Conservation (phyloP, 2,329 filamentous ascomycete genomes). For the Stagonosporopsis rhizophila region DNA sequence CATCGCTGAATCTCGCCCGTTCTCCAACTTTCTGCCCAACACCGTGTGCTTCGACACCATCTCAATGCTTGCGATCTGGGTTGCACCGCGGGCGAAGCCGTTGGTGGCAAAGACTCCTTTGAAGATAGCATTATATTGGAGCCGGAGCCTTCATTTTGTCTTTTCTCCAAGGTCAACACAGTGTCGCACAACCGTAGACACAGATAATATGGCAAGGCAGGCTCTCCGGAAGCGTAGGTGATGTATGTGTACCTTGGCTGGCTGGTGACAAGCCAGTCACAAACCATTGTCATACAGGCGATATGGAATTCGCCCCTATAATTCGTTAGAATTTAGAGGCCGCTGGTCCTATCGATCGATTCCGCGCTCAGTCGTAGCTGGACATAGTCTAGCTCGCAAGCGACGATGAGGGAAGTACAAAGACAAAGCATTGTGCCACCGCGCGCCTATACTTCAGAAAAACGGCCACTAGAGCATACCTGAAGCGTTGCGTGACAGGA, state of each 20-base stretch:
- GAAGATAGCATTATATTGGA: background rate
- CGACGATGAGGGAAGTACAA: background rate
- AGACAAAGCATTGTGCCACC: background rate
- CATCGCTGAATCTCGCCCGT: slow-evolving; percentile 4
- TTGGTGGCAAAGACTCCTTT: background rate
- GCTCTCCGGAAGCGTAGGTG: too few relatives aligned
- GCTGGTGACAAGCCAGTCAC: slow-evolving; percentile 2
- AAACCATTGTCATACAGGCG: background rate
- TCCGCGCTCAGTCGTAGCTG: background rate
- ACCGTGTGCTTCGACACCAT: too few relatives aligned
- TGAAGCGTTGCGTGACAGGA: slow-evolving; percentile 4
- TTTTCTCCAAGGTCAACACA: background rate
- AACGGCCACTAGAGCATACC: background rate
- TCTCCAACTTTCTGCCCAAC: background rate
- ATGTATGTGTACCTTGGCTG: too few relatives aligned
- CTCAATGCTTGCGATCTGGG: background rate
- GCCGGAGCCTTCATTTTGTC: background rate
- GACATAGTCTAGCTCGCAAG: background rate
- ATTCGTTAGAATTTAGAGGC: background rate
- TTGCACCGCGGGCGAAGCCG: background rate
- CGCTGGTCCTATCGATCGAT: background rate
- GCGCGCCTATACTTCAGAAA: background rate
- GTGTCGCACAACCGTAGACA: background rate
- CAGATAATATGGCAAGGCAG: background rate
- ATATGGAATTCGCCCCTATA: background rate